Evolutionary conservation across 2,329 filamentous ascomycete genomes (phyloP).

Genomic region (Blumeriella jaapii): DNA sequence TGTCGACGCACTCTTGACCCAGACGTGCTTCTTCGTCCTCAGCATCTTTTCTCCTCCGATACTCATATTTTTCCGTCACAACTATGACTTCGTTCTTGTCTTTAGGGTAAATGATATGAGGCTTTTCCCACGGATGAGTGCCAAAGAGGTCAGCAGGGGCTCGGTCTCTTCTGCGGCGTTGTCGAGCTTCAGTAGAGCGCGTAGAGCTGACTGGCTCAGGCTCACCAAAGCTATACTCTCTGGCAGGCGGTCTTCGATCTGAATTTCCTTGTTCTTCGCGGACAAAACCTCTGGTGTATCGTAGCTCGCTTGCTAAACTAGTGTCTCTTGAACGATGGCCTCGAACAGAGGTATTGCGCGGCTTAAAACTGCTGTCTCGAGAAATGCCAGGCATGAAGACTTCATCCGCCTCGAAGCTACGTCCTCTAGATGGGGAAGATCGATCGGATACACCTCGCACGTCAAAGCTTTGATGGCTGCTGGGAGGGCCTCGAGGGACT

Average conservation of each 20-base stretch:
- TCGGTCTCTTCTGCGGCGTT: slow-evolving; percentile 12
- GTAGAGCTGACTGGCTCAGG: slow-evolving; percentile 4
- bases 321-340: not conserved
- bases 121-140: slow-evolving; percentile 4
- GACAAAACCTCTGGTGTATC: not conserved
- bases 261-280: not conserved
- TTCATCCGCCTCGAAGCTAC: slow-evolving; percentile 1
- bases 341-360: not conserved
- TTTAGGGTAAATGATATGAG: slow-evolving; percentile 7
- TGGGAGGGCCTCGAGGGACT: not conserved
- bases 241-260: not conserved
- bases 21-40: slow-evolving; percentile 7
- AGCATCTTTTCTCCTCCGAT: slow-evolving; percentile 5
- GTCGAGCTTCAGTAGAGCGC: slow-evolving; percentile 6
- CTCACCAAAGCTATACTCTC: slow-evolving; percentile 8
- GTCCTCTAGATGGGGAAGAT: not conserved
- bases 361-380: not conserved
- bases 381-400: not conserved
- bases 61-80: slow-evolving; percentile 12
- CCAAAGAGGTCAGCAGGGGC: not conserved
- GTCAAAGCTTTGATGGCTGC: not conserved
- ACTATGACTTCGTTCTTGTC: slow-evolving; percentile 7
- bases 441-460: not conserved
- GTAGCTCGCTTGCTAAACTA: not conserved
- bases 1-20: slow-evolving; percentile 12